phyloP scores from a whole-genome alignment of 768 basidiomycete species.

The Hemileccinum rubropunctum region DNA sequence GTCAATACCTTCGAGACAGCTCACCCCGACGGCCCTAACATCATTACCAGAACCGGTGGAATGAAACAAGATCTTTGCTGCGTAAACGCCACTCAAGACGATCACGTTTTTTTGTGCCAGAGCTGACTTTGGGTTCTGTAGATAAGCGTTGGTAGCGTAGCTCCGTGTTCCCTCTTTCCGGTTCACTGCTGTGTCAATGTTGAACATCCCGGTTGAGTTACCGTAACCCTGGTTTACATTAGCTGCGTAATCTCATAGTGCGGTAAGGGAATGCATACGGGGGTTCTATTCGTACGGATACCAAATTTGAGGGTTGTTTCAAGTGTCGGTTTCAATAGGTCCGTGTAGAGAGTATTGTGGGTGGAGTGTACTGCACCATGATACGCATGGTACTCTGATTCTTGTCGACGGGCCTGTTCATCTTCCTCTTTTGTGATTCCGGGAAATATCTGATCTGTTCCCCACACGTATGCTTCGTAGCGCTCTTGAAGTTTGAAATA shows the following conservation, averaged over 20 bases:
- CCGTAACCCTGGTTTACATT: no score
- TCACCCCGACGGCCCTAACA: slow-evolving; percentile 8
- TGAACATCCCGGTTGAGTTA: slow-evolving; percentile 1
- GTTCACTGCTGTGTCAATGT: slow-evolving; percentile 17
- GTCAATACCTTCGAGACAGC: slow-evolving; percentile 12
- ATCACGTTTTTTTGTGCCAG: background rate
- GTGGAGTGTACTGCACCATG: no score
- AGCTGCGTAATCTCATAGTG: no score
- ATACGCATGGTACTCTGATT: no score
- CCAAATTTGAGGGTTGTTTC: no score
- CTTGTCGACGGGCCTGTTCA: no score
- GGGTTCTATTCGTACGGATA: no score
- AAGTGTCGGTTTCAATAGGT: no score
- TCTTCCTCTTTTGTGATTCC: no score
- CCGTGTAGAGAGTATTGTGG: no score
- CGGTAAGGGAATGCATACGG: no score
- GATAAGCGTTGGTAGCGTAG: slow-evolving; percentile 18
- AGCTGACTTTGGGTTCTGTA: slow-evolving; percentile 7
- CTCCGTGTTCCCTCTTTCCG: slow-evolving; percentile 13
- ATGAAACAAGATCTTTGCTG: slow-evolving; percentile 12
- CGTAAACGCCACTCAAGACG: background rate
- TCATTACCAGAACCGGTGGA: background rate
- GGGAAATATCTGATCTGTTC: no score
- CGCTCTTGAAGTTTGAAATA: slow-evolving; percentile 14
- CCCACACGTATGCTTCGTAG: background rate